Base-by-base conservation (phyloP, 345 rosid species). In the Nephelium lappaceum region DNA sequence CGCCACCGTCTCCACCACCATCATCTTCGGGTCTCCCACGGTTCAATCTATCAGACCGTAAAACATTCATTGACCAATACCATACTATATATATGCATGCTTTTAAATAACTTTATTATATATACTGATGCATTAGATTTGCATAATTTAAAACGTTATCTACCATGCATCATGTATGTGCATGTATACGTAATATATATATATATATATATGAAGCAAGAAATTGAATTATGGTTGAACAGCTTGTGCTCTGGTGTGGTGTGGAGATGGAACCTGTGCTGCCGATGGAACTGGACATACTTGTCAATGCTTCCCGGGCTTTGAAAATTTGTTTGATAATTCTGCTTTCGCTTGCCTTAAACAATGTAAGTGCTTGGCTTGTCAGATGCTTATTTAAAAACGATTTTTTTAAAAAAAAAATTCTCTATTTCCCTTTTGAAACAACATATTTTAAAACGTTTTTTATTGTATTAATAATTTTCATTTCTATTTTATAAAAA, bases 191-290 rank as follows among this genome's bases (percentile, higher is more conserved):
- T 31, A 31, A 31, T 31, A 31, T 31, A 31, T 49, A 49, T 49
- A 49, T 49, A 49, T 49, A 4, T 49, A 49, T 49, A 15, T 49
- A 12, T 53, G 8, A 53, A 53, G 58, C n/a, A 53, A 15, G 58
- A 15, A 53, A 53, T 53, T 53, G 7, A 53, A 53, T 15, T 53
- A 15, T 53, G 58, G 58, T 53, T 53, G 58, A 16, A 36, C 89
- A 86, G 90, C 80, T 41, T 89, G 92, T 60, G 39, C 18, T 36
- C 55, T 82, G 11, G 73, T 76, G 71, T 82, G 84, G 83, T 87
- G 88, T 51, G 88, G 84, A 3, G 87, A 87, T 1, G 92, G 90
- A n/a, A 76, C 24, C 18, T 89, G 92, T 58, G 41, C 63, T 8
- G 38, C 82, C 2, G 83, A 77, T 53, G 85, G 77, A 53, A 76